These are phyloP conservation scores for Chenopodium berlandieri DNA, from an alignment of 148 eudicot genomes.

Conservation along the genomic window DNA sequence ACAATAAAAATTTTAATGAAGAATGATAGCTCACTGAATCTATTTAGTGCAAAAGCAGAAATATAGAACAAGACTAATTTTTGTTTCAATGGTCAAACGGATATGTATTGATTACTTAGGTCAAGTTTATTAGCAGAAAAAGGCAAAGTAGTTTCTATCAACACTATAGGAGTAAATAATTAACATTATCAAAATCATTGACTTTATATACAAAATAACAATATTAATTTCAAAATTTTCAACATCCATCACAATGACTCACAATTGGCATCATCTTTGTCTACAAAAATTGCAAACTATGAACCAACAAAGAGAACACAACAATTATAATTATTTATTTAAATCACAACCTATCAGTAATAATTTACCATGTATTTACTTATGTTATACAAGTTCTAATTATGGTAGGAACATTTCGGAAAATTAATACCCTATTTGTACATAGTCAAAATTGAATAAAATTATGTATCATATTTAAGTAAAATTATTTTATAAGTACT, in stretches of 20 bases:
- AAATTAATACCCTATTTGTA: no score
- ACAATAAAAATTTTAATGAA: no score
- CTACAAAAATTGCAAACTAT: neutral
- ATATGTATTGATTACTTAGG: neutral
- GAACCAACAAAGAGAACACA: slow-evolving; percentile 13
- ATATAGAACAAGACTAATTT: neutral
- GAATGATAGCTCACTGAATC: no score
- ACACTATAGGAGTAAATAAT: neutral
- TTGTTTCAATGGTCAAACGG: neutral
- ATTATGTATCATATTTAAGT: no score
- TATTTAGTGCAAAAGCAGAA: neutral
- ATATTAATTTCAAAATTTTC: neutral
- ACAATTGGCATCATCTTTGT: slow-evolving; percentile 14
- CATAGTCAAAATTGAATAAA: no score
- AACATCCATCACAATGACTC: slow-evolving; percentile 12
- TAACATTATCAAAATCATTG: neutral
- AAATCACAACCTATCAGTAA: no score
- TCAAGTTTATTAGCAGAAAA: neutral
- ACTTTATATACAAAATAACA: neutral
- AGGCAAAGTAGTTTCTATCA: neutral
- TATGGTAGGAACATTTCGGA: no score
- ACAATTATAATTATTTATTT: no score
- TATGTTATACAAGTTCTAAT: no score
- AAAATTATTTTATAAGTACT: no score
- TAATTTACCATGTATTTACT: no score